Evolutionary conservation across 2,329 filamentous ascomycete species (phyloP).

Genomic region (Colletotrichum lini): DNA sequence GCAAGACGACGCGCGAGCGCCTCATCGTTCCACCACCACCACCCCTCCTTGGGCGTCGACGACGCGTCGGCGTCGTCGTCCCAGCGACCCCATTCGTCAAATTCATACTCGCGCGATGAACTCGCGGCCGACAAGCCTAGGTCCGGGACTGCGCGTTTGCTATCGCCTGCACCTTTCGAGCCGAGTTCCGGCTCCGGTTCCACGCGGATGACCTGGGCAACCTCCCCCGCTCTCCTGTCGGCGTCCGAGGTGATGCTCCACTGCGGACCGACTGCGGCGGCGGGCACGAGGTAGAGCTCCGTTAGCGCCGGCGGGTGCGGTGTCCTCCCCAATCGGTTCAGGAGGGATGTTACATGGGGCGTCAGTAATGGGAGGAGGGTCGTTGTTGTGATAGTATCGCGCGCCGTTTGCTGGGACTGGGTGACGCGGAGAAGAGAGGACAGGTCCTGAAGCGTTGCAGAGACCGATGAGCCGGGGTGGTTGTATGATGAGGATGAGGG

Average conservation of each 20-base stretch:
- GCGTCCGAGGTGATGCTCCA: constrained; percentile 55
- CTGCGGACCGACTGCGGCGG: constrained; percentile 52
- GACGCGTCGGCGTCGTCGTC: not conserved
- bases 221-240: constrained; percentile 49
- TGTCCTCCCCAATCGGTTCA: constrained; percentile 55
- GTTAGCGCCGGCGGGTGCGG: constrained; percentile 52
- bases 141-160: constrained; percentile 28
- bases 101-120: constrained; percentile 46
- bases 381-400: constrained; percentile 50
- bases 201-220: constrained; percentile 53
- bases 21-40: constrained; percentile 63
- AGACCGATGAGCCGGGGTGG: constrained; percentile 49
- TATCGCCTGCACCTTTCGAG: constrained; percentile 11
- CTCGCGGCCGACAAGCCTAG: not conserved
- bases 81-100: constrained; percentile 63
- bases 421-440: constrained; percentile 55
- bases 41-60: not conserved
- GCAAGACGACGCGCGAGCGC: constrained; percentile 62
- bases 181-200: constrained; percentile 6
- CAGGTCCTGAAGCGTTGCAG: constrained; percentile 50
- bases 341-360: constrained; percentile 58
- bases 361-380: constrained; percentile 56
- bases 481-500: constrained; percentile 47
- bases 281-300: constrained; percentile 63
- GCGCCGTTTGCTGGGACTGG: constrained; percentile 53